Base-by-base conservation (phyloP, 768 basidiomycete genomes). In the Leucocoprinus leucothites region DNA sequence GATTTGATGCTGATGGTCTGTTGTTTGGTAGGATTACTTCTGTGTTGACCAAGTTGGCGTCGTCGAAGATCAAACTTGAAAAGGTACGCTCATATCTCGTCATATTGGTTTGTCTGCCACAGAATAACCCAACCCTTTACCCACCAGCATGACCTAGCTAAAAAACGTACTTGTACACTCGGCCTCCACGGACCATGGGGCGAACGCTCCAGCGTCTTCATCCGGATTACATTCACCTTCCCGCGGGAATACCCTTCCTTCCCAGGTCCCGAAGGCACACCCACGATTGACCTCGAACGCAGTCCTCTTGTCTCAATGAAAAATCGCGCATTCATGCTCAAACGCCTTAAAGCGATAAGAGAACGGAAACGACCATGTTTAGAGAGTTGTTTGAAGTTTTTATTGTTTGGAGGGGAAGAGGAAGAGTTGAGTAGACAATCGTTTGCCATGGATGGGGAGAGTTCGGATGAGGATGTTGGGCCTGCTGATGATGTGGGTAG, bases 171-270 rank as follows among this genome's bases (percentile, higher is more conserved):
- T 13, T 91, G 91, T 61, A 94, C 92, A 1, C 76, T 97, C 45
- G 90, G 92, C 3, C 73, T 98, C 41, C 85, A 91, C 59, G 91
- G 91, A 1, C 94, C 93, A 2, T 95, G 94, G 94, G 92, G 90
- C n/a, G 88, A 87, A 53, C 82, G 80, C 0, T 87, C 86, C 9
- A 87, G 86, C 18, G 88, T 89, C 6, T 94, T 92, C 71, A 85
- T 94, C 56, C 86, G 95, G 0, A 81, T 96, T 24, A 87, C 90
- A 1, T 95, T 97, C 72, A 86, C 82, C 1, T 98, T 98, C 63
- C 94, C 96, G 0, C 77, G 82, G 21, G 82, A 82, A 41, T 98
- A 98, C 64, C 89, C 91, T 0, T 76, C 82, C 5, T 77, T 78
- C 0, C 60, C 60, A 1, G 73, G 84, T 61, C 89, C 91, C 0